Evolutionary conservation across 495 filamentous ascomycete genomes (phyloP).

Genomic region (Penicillium turbatum): DNA sequence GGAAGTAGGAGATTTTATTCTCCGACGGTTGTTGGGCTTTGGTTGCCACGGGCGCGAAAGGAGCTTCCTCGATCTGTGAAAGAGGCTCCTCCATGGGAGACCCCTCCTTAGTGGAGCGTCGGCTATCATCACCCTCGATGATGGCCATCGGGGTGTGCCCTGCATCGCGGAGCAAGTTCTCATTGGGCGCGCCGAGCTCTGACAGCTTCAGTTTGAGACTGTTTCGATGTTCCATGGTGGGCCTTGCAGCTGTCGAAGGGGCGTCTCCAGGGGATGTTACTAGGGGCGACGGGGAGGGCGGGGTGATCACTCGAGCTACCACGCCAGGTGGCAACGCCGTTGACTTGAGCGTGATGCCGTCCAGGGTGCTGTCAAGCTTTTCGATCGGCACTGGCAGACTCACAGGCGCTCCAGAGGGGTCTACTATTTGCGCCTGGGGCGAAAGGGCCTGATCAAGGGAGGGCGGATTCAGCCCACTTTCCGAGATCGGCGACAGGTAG

Average conservation of each 20-base stretch:
- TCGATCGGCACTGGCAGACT: conserved; percentile 44
- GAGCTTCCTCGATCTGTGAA: conserved; percentile 21
- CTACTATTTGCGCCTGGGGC: conserved; percentile 28
- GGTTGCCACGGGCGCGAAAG: conserved; percentile 31
- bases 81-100: conserved; percentile 19
- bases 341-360: conserved; percentile 48
- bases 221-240: conserved; percentile 29
- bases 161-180: conserved; percentile 39
- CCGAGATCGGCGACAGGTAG: conserved; percentile 21
- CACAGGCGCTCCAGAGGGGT: conserved; percentile 14
- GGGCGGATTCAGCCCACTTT: conserved; percentile 19
- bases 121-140: conserved; percentile 35
- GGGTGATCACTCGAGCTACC: conserved; percentile 44
- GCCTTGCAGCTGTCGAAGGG: conserved; percentile 25
- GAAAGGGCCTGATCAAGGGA: conserved; percentile 45
- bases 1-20: conserved; percentile 41
- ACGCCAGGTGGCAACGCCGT: conserved; percentile 41
- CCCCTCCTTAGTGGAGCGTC: conserved; percentile 26
- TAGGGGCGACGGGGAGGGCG: conserved; percentile 36
- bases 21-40: conserved; percentile 35
- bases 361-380: conserved; percentile 45
- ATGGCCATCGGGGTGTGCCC: conserved; percentile 48
- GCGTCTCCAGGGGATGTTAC: conserved; percentile 24
- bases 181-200: conserved; percentile 37
- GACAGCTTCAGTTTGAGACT: conserved; percentile 41